Evolutionary conservation across 2,329 filamentous ascomycete genomes (phyloP).

Genomic region (Sporothrix pseudoabietina): DNA sequence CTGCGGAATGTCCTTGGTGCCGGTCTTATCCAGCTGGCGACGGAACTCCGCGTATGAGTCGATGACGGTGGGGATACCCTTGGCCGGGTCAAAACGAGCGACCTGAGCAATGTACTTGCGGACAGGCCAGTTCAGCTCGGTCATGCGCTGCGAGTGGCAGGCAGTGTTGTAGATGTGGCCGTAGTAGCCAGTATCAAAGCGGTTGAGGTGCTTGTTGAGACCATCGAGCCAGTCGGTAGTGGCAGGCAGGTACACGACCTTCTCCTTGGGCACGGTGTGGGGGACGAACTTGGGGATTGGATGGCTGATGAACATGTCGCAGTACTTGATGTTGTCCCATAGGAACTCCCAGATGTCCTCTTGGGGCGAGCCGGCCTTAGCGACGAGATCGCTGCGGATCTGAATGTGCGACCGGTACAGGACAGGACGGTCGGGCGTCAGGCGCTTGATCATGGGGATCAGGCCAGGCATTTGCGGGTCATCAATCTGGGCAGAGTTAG

Average conservation of each 20-base stretch:
- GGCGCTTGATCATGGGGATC: slow-evolving; percentile 71
- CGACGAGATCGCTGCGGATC: slow-evolving; percentile 72
- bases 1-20: slow-evolving; percentile 62
- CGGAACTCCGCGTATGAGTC: slow-evolving; percentile 75
- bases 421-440: slow-evolving; percentile 72
- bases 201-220: slow-evolving; percentile 71
- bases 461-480: slow-evolving; percentile 83
- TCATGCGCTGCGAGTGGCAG: slow-evolving; percentile 61
- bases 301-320: slow-evolving; percentile 81
- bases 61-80: slow-evolving; percentile 77
- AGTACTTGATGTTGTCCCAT: slow-evolving; percentile 69
- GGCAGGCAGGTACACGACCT: slow-evolving; percentile 74
- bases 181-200: slow-evolving; percentile 73
- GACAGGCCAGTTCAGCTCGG: slow-evolving; percentile 59
- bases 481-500: slow-evolving; percentile 58
- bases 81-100: slow-evolving; percentile 80
- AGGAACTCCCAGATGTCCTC: slow-evolving; percentile 74
- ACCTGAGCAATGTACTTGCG: slow-evolving; percentile 78
- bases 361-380: slow-evolving; percentile 64
- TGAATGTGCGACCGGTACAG: slow-evolving; percentile 84
- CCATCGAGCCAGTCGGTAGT: slow-evolving; percentile 85
- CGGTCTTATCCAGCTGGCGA: slow-evolving; percentile 57
- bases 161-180: slow-evolving; percentile 70
- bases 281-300: slow-evolving; percentile 78
- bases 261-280: slow-evolving; percentile 62